Evolutionary conservation across 805 yeast genomes (phyloP), one percentile per base, ranked within the genome.

Genomic region (Starmerella scarabaei): DNA sequence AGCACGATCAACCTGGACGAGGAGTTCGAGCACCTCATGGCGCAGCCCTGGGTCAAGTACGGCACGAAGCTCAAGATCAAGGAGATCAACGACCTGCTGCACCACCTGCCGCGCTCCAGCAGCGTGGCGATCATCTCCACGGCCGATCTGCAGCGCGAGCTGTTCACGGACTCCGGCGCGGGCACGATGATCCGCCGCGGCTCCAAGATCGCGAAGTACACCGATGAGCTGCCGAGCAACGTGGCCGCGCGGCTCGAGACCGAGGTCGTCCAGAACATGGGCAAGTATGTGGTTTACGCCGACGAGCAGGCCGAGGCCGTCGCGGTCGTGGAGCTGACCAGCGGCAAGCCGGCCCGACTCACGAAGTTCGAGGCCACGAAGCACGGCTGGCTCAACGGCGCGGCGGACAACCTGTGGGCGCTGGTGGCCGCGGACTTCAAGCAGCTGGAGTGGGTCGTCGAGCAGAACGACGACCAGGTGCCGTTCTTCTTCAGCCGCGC

Each of bases 101-200:
- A 82, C 65, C 86, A 80, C 59, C 71, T 91, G 59, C 99, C 99
- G 44, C 77, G 97, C 61, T 83, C 96, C 3, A 85, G 96, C 1
- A 85, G 96, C 4, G 99, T 91, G 36, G 98, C 99, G 33, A 91
- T 91, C 59, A 91, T 91, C 54, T 82, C 88, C 51, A 96, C 91
- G 33, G 74, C 82, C 54, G 96, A 91, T 59, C 71, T 91, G 56
- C 97, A 91, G 65, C 91, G 88, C 61, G 99, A 91, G 63, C 73
- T 91, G 56, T 91, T 91, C 65, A 91, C 99, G 30, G 98, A 91
- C 61, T 80, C 94, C 15, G 99, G 99, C 62, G 99, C 98, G 23
- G 99, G 99, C 58, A 91, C 99, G 34, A 71, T 91, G 67, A 85
- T 91, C 54, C 80, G 98, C 72, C 77, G 98, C 63, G 99, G 99